phyloP scores from a whole-genome alignment of 2,329 filamentous ascomycete species.

The Rutstroemia sydowiana region DNA sequence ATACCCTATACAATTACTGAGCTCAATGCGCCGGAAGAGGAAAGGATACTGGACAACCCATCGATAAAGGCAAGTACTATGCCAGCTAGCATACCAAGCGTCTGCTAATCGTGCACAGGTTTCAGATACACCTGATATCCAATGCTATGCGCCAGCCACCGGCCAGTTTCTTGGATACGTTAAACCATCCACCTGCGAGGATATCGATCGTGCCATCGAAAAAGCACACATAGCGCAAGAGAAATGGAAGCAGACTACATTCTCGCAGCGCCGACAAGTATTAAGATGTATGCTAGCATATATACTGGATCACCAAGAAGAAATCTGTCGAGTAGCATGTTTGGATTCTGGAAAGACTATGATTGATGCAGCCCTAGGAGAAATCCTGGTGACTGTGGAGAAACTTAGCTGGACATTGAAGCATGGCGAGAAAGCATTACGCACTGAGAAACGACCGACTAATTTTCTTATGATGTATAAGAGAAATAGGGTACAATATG shows the following conservation, averaged over 20 bases:
- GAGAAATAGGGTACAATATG: slow-evolving; percentile 80
- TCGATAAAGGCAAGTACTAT: slow-evolving; percentile 47
- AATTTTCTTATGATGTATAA: slow-evolving; percentile 96
- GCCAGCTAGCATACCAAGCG: not conserved
- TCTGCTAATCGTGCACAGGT: slow-evolving; percentile 34
- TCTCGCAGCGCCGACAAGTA: slow-evolving; percentile 69
- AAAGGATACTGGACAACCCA: slow-evolving; percentile 50
- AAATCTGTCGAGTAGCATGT: slow-evolving; percentile 78
- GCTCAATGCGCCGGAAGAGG: slow-evolving; percentile 53
- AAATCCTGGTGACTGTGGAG: slow-evolving; percentile 89
- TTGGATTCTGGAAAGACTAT: slow-evolving; percentile 95
- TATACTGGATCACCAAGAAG: slow-evolving; percentile 80
- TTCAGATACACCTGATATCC: slow-evolving; percentile 60
- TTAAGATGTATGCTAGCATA: slow-evolving; percentile 74
- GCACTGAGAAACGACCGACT: slow-evolving; percentile 66
- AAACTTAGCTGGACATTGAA: slow-evolving; percentile 91
- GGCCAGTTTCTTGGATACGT: slow-evolving; percentile 74
- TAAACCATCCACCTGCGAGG: slow-evolving; percentile 67
- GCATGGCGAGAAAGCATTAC: slow-evolving; percentile 78
- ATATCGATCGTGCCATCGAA: slow-evolving; percentile 71
- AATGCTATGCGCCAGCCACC: slow-evolving; percentile 85
- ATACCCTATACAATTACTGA: slow-evolving; percentile 53
- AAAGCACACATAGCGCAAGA: slow-evolving; percentile 68
- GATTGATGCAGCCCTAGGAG: slow-evolving; percentile 87
- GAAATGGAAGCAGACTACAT: slow-evolving; percentile 71